A percentile compares a stretch with the other conserved stretches of the same genome.
Evolutionary conservation across 2,329 filamentous ascomycete species (phyloP).

Genomic region (Tetracladium maxilliforme): DNA sequence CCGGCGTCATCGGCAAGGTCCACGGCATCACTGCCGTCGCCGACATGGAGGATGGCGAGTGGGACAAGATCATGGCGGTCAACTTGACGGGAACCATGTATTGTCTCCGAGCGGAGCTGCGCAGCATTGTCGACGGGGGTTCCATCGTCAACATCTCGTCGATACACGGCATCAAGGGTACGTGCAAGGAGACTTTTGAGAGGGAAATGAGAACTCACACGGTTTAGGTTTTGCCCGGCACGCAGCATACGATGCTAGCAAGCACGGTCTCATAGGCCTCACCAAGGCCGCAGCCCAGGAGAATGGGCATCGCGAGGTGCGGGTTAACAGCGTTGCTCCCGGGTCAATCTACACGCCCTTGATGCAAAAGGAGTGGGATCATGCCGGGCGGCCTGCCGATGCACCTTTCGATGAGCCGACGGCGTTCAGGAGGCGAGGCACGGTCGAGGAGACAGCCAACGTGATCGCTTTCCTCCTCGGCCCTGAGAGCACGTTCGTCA

Average conservation of each 20-base stretch:
- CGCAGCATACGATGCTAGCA: constrained; percentile 19
- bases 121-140: constrained; percentile 20
- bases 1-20: constrained; percentile 20
- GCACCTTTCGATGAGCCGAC: constrained; percentile 25
- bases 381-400: constrained; percentile 16
- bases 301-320: constrained; percentile 16
- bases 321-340: constrained; percentile 12
- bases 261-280: constrained; percentile 23
- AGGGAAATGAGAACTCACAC: constrained; percentile 12
- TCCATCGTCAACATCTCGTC: constrained; percentile 29
- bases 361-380: constrained; percentile 26
- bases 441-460: constrained; percentile 28
- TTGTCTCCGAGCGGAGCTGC: constrained; percentile 19
- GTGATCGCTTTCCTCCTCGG: constrained; percentile 31
- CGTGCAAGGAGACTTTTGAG: constrained; percentile 4
- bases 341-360: constrained; percentile 33
- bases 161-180: constrained; percentile 31
- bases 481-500: constrained; percentile 29
- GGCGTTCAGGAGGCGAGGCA: constrained; percentile 27
- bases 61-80: constrained; percentile 19
- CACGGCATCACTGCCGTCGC: constrained; percentile 13
- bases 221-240: constrained; percentile 12
- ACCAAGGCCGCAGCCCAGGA: constrained; percentile 22
- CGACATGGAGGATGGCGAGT: constrained; percentile 19
- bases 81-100: constrained; percentile 22